phyloP scores from a whole-genome alignment of 768 basidiomycete genomes.

The Leccinum variicolor region DNA sequence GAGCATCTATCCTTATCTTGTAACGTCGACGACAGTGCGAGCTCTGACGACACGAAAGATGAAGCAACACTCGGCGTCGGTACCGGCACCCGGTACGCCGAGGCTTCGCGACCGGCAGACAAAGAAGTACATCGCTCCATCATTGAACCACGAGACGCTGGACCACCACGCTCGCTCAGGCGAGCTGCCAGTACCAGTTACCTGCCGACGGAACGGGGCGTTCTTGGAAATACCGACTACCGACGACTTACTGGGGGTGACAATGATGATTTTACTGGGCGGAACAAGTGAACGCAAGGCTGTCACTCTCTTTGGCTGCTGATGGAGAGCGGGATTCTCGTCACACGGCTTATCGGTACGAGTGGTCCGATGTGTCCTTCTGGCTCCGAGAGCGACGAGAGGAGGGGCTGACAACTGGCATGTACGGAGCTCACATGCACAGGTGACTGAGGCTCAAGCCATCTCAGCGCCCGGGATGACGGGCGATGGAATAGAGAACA shows the following conservation, averaged over 20 bases:
- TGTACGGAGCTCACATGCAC: not conserved
- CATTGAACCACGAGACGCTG: not conserved
- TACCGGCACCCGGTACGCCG: not conserved
- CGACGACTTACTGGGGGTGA: not conserved
- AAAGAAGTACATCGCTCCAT: not conserved
- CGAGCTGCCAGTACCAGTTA: not conserved
- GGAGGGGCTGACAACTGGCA: constrained; percentile 14
- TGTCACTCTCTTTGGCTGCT: not conserved
- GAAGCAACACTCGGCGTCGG: not conserved
- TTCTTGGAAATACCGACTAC: not conserved
- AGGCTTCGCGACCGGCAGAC: not conserved
- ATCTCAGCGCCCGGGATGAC: not conserved
- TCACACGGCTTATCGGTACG: not conserved
- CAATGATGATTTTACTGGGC: constrained; percentile 7
- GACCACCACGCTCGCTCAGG: not conserved
- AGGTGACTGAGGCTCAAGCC: not conserved
- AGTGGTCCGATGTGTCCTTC: not conserved
- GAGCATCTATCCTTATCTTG: not conserved
- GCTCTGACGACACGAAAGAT: not conserved
- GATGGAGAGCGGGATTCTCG: not conserved
- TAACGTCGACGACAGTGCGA: not conserved
- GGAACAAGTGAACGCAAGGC: constrained; percentile 6
- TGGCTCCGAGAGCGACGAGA: constrained; percentile 4
- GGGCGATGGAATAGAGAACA: not conserved
- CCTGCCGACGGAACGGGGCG: not conserved